Evolutionary conservation across 2,329 filamentous ascomycete genomes (phyloP).

Genomic region (Diaporthe batatas): DNA sequence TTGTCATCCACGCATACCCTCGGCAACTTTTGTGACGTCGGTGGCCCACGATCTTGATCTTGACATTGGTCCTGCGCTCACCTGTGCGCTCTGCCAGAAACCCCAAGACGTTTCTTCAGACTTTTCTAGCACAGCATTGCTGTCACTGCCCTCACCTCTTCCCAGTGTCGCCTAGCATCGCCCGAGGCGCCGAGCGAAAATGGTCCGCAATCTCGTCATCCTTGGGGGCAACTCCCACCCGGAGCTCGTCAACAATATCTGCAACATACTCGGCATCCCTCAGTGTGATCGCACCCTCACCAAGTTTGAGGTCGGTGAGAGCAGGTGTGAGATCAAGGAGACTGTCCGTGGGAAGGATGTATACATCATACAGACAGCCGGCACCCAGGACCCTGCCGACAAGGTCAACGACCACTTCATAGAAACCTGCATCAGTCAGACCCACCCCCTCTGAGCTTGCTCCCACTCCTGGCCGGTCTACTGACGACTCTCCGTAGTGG

Average conservation of each 20-base stretch:
- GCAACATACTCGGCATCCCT: constrained; percentile 88
- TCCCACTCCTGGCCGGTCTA: background rate
- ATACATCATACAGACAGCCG: constrained; percentile 96
- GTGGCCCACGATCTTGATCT: constrained; percentile 32
- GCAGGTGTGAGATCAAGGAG: constrained; percentile 93
- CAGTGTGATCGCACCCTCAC: constrained; percentile 84
- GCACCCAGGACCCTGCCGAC: constrained; percentile 62
- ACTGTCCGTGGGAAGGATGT: constrained; percentile 98
- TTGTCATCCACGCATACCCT: constrained; percentile 41
- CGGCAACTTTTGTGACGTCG: constrained; percentile 46
- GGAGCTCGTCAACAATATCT: constrained; percentile 86
- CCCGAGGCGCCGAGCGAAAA: constrained; percentile 54
- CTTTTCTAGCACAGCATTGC: background rate
- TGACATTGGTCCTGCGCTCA: constrained; percentile 2
- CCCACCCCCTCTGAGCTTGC: constrained; percentile 40
- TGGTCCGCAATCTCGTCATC: constrained; percentile 95
- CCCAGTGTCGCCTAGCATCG: background rate
- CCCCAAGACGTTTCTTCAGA: background rate
- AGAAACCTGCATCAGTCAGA: constrained; percentile 97
- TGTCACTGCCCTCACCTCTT: background rate
- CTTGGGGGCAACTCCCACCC: constrained; percentile 95
- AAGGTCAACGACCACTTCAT: constrained; percentile 97
- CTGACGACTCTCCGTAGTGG: constrained; percentile 74
- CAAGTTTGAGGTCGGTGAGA: constrained; percentile 96
- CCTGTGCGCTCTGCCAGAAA: background rate